A percentile compares a stretch with the other conserved stretches of the same genome.
Evolutionary conservation across 768 basidiomycete genomes (phyloP).

Genomic region (Leccinum barrowsii): DNA sequence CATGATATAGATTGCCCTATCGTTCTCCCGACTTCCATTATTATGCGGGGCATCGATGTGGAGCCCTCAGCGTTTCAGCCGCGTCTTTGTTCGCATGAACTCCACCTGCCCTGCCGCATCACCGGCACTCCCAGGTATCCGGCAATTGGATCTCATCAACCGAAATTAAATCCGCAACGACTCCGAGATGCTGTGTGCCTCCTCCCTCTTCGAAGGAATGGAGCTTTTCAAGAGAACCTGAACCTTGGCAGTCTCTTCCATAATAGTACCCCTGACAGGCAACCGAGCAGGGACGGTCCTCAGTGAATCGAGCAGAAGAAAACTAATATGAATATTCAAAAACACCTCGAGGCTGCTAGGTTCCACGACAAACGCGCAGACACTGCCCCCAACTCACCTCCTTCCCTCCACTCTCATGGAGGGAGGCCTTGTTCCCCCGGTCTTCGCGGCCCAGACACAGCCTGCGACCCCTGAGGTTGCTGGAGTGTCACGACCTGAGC

Average conservation of each 20-base stretch:
- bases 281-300: background rate
- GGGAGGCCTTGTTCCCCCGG: background rate
- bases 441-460: background rate
- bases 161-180: background rate
- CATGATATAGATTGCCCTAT: background rate
- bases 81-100: background rate
- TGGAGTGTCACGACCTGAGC: conserved; percentile 1
- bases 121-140: background rate
- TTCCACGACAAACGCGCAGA: background rate
- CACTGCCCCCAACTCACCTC: background rate
- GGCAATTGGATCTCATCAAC: background rate
- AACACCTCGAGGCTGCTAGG: background rate
- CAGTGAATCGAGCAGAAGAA: background rate
- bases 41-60: background rate
- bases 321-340: background rate
- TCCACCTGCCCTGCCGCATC: background rate
- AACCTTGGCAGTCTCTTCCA: background rate
- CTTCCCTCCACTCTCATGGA: background rate
- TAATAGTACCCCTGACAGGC: background rate
- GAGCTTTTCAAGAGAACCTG: background rate
- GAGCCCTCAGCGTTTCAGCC: background rate
- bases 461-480: background rate
- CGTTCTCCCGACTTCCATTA: background rate
- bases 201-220: background rate
- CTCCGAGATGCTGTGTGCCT: background rate